phyloP scores from a whole-genome alignment of 2,329 filamentous ascomycete species.

The Aureobasidium musti region DNA sequence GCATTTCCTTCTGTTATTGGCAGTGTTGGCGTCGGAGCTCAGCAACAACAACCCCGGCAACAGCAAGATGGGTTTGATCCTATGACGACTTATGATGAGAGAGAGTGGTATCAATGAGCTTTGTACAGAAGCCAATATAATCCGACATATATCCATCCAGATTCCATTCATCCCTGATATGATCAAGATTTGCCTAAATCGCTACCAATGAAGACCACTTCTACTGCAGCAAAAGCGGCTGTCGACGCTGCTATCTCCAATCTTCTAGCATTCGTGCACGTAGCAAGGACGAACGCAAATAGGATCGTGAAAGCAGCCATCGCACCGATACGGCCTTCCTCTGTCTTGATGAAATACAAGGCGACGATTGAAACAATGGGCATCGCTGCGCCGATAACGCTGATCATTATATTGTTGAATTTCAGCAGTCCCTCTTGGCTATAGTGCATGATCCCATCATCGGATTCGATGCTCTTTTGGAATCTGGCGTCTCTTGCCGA shows the following conservation, averaged over 20 bases:
- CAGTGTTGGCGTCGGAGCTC: background rate
- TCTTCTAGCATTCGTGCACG: background rate
- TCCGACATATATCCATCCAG: background rate
- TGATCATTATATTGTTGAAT: too few relatives aligned
- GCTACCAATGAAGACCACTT: background rate
- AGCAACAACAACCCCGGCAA: background rate
- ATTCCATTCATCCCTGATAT: background rate
- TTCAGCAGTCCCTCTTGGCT: too few relatives aligned
- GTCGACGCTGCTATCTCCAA: background rate
- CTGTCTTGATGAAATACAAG: background rate
- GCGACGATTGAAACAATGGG: too few relatives aligned
- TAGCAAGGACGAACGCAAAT: background rate
- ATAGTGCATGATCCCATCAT: too few relatives aligned
- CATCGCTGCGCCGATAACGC: too few relatives aligned
- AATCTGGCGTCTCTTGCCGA: too few relatives aligned
- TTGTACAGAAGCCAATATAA: background rate
- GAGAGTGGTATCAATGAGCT: constrained; percentile 30
- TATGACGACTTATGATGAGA: constrained; percentile 30
- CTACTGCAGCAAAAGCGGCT: background rate
- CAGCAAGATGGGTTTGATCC: constrained; percentile 17
- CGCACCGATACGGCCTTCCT: background rate
- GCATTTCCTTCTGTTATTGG: constrained; percentile 13
- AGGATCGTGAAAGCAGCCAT: background rate
- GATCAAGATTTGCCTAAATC: background rate
- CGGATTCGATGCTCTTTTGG: too few relatives aligned